phyloP scores from a whole-genome alignment of 306 rosid genomes.

The Hippophae tibetana region DNA sequence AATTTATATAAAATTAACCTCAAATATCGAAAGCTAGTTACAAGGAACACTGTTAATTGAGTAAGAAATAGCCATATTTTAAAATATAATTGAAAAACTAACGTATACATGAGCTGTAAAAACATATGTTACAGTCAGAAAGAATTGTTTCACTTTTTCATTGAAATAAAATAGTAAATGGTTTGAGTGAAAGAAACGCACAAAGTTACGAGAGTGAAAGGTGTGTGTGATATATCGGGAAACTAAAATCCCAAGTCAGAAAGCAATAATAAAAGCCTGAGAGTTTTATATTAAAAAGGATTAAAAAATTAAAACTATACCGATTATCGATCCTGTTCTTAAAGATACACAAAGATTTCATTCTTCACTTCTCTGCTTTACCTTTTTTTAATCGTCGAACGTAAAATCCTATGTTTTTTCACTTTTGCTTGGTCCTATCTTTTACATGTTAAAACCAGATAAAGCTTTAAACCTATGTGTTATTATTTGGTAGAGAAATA shows the following conservation, averaged over 20 bases:
- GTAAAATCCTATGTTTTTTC: neutral
- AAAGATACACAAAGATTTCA: constrained; percentile 42
- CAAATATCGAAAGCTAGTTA: no score
- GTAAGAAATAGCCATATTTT: no score
- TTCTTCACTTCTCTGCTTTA: constrained; percentile 12
- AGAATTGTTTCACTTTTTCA: no score
- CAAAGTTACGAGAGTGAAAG: constrained; percentile 1
- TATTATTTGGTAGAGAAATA: constrained; percentile 4
- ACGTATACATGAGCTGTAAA: no score
- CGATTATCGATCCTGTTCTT: constrained; percentile 47
- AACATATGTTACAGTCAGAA: no score
- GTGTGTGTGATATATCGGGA: no score
- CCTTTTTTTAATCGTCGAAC: neutral
- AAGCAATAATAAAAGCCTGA: neutral
- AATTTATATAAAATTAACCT: no score
- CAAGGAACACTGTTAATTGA: no score
- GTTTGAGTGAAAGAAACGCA: neutral
- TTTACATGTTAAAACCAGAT: neutral
- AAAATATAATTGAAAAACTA: no score
- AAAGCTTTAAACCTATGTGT: neutral
- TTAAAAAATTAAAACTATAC: neutral
- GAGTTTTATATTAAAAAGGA: no score
- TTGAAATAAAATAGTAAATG: no score
- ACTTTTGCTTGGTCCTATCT: neutral
- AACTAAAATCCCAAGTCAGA: constrained; percentile 61